A percentile compares a stretch with the other conserved stretches of the same genome.
phyloP scores from a whole-genome alignment of 257 asterid genomes.

The Cinchona pubescens region DNA sequence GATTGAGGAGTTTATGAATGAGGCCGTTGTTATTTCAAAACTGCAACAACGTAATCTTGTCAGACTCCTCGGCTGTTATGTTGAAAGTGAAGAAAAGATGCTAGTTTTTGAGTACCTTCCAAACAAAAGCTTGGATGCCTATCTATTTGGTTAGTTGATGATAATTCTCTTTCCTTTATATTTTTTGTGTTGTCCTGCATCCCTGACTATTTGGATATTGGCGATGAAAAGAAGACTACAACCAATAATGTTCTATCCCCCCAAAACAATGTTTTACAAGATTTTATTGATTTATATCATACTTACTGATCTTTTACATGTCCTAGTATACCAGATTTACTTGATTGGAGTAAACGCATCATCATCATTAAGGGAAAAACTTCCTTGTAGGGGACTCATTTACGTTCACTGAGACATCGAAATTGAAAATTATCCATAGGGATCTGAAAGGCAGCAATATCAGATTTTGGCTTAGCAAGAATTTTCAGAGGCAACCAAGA shows the following conservation, averaged over 20 bases:
- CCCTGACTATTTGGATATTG: too few species aligned
- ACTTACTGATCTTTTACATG: too few species aligned
- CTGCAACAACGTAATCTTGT: constrained; percentile 58
- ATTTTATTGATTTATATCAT: too few species aligned
- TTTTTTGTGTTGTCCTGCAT: too few species aligned
- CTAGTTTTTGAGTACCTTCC: constrained; percentile 64
- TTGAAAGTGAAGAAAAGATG: constrained; percentile 47
- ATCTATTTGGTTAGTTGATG: constrained; percentile 27
- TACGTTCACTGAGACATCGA: too few species aligned
- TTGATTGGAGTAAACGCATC: background rate
- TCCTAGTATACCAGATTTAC: background rate
- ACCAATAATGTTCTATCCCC: too few species aligned
- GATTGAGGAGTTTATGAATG: constrained; percentile 49
- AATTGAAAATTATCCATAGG: too few species aligned
- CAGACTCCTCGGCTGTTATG: constrained; percentile 47
- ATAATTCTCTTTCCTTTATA: background rate
- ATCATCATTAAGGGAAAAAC: too few species aligned
- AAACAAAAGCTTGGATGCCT: constrained; percentile 31
- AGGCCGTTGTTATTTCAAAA: constrained; percentile 42
- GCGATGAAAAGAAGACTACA: too few species aligned
- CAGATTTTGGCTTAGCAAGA: background rate
- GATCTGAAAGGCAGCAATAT: background rate
- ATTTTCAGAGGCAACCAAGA: background rate
- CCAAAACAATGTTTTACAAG: too few species aligned
- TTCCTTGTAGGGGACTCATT: too few species aligned